Conservation (phyloP, 768 basidiomycete genomes). For the Paxillus involutus region DNA sequence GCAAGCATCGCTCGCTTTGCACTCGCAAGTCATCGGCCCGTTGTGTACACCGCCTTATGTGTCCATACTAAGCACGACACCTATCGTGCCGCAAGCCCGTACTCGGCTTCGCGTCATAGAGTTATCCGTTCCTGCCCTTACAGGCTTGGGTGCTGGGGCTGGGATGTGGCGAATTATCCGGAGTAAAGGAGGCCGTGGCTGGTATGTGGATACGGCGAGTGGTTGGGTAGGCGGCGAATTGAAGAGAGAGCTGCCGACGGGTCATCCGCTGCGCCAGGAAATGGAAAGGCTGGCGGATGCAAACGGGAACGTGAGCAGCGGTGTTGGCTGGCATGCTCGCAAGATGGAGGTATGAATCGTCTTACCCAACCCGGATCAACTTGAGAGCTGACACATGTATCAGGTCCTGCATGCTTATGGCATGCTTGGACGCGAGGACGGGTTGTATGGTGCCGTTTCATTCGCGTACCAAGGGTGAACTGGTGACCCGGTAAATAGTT, state of each 20-base stretch:
- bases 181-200: constrained; percentile 91
- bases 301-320: constrained; percentile 87
- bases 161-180: constrained; percentile 87
- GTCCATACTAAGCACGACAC: constrained; percentile 45
- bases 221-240: constrained; percentile 69
- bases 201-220: constrained; percentile 90
- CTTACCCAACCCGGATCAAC: not conserved
- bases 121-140: constrained; percentile 68
- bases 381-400: constrained; percentile 3
- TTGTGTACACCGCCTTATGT: constrained; percentile 78
- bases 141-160: constrained; percentile 73
- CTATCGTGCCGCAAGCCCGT: constrained; percentile 38
- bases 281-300: constrained; percentile 73
- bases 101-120: constrained; percentile 88
- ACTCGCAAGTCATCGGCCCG: constrained; percentile 76
- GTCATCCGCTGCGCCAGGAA: constrained; percentile 70
- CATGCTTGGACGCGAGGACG: constrained; percentile 90
- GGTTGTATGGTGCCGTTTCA: constrained; percentile 90
- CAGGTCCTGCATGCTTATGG: constrained; percentile 87
- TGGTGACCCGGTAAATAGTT: no score
- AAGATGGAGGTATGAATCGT: constrained; percentile 90
- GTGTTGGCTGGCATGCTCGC: constrained; percentile 92
- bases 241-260: constrained; percentile 53
- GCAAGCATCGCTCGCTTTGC: constrained; percentile 73
- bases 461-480: constrained; percentile 82